Base-by-base conservation (phyloP, 1,284 basidiomycete species). In the Tremellales sp. region DNA sequence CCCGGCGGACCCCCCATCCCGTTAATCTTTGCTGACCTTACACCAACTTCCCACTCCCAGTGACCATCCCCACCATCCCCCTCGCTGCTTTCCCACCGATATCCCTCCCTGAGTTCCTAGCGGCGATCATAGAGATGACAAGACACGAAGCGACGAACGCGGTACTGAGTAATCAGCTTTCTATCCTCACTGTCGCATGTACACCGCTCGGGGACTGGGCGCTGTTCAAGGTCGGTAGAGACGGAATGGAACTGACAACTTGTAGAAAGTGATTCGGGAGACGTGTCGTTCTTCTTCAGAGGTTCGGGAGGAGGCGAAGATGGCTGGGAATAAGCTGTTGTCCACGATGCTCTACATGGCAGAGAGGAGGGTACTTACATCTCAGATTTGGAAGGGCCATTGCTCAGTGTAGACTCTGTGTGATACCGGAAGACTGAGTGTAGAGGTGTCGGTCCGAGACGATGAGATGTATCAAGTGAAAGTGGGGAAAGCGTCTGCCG, bases 281-380 rank as follows among this genome's bases (percentile, higher is more conserved):
- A 74, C 57, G 44, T 72, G 67, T 15, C 65, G 52, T 48, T 75
- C 73, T 50, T 75, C 72, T 43, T 74, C 72, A 11, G 72, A 70
- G 5, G 72, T 73, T 17, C 73, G 60, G 12, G 73, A 72, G 3
- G 72, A 74, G 8, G 73, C 73, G 47, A 75, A 75, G 54, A 75
- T 75, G 19, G 71, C 73, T 75, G 42, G 26, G 10, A 35, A n/a
- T 33, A 11, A 22, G 21, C 25, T 10, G 11, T 1, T 40, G 25
- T 15, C 21, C 39, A 15, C 22, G 29, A 17, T 15, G 22, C 10
- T n/a, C n/a, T n/a, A 19, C 21, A 19, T 27, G 24, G 17, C 21
- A n/a, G 15, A 19, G 31, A 27, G 25, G 40, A 15, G 24, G 31
- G 8, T 43, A 35, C 69, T 40, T 40, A 73, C 71, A 70, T 19